Conservation (phyloP, 2,329 filamentous ascomycete species). For the Fusarium sp. region DNA sequence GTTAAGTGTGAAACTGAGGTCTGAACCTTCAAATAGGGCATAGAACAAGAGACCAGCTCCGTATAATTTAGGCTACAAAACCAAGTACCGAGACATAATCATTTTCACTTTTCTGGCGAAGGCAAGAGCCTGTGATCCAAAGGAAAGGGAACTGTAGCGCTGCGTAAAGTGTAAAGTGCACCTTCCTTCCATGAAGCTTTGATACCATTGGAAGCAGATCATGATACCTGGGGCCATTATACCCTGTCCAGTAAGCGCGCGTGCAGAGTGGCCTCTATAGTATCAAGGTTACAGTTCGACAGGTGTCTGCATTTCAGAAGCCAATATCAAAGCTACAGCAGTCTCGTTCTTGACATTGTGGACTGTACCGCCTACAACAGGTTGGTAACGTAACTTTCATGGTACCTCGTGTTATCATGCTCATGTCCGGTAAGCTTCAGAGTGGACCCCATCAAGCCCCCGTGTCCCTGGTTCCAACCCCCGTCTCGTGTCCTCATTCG, state of each 20-base stretch:
- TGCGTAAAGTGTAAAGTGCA: not conserved
- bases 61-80: not conserved
- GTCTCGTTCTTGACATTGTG: not conserved
- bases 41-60: not conserved
- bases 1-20: not conserved
- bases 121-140: not conserved
- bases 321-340: constrained; percentile 19
- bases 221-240: not conserved
- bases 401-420: constrained; percentile 35
- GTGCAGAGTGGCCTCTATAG: not conserved
- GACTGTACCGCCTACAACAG: constrained; percentile 26
- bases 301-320: not conserved
- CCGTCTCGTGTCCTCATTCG: constrained; percentile 41
- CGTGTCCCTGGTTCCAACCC: constrained; percentile 39
- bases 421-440: constrained; percentile 37
- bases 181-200: not conserved
- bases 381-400: constrained; percentile 24
- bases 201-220: not conserved
- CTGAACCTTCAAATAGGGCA: not conserved
- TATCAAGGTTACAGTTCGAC: not conserved
- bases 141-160: not conserved
- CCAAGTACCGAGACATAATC: not conserved
- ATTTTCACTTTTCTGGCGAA: not conserved
- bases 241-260: not conserved
- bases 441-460: constrained; percentile 38